phyloP scores from a whole-genome alignment of 2,329 filamentous ascomycete species.

The Huntiella bhutanensis region DNA sequence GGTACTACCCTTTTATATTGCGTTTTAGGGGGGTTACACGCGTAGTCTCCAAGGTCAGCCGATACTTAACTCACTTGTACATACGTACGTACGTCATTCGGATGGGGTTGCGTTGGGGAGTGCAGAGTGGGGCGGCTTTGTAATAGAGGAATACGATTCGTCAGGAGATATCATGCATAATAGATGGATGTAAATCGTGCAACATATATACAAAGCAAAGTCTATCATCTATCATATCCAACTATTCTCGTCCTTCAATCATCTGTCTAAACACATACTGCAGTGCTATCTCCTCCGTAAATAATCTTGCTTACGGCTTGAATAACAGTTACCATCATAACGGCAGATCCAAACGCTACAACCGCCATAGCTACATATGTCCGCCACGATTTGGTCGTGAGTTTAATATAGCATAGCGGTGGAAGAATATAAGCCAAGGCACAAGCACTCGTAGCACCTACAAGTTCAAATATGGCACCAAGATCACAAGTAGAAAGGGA shows the following conservation, averaged over 20 bases:
- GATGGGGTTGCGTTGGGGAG: too few relatives aligned
- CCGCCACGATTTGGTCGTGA: slow-evolving; percentile 59
- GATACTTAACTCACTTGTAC: too few relatives aligned
- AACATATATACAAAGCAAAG: neutral
- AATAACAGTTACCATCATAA: slow-evolving; percentile 65
- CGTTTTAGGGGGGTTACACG: too few relatives aligned
- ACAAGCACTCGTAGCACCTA: slow-evolving; percentile 86
- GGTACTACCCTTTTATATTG: too few relatives aligned
- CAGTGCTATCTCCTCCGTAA: slow-evolving; percentile 19
- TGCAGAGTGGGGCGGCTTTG: neutral
- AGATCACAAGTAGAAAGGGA: slow-evolving; percentile 82
- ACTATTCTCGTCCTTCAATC: neutral
- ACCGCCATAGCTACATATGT: slow-evolving; percentile 52
- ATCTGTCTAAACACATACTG: neutral
- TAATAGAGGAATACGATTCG: neutral
- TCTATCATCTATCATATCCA: slow-evolving; percentile 11
- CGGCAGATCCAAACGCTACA: slow-evolving; percentile 60
- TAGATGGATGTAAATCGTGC: neutral
- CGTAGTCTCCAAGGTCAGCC: too few relatives aligned
- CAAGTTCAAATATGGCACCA: slow-evolving; percentile 84
- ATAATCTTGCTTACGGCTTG: slow-evolving; percentile 54
- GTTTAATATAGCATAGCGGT: slow-evolving; percentile 84
- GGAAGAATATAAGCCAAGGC: slow-evolving; percentile 90
- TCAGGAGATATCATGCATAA: neutral
- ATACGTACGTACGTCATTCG: too few relatives aligned